phyloP scores from a whole-genome alignment of 768 basidiomycete species.

The Mycena vulgaris region DNA sequence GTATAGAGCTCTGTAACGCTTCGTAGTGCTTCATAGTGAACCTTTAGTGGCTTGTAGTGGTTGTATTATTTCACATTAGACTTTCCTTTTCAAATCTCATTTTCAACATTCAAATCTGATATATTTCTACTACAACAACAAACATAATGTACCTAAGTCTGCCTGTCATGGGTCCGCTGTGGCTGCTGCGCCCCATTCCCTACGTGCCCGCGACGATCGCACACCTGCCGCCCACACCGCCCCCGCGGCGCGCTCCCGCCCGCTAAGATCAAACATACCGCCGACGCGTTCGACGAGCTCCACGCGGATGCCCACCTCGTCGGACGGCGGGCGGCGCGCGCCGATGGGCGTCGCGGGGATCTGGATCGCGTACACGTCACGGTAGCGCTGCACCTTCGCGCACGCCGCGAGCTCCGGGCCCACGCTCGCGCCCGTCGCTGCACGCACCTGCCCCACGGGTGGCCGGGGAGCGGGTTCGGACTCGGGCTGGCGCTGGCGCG shows the following conservation, averaged over 20 bases:
- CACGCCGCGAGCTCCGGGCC: constrained; percentile 45
- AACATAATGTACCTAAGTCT: no score
- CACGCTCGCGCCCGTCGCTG: constrained; percentile 40
- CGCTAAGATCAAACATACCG: constrained; percentile 63
- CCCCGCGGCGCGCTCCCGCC: constrained; percentile 51
- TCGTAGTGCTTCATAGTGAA: no score
- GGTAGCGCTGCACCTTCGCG: constrained; percentile 48
- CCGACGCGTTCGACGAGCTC: constrained; percentile 67
- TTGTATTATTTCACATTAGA: no score
- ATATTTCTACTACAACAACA: no score
- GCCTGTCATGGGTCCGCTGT: no score
- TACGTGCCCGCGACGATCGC: no score
- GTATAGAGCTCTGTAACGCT: no score
- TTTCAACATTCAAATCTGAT: no score
- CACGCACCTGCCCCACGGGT: constrained; percentile 50
- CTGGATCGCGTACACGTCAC: constrained; percentile 49
- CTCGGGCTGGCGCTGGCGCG: neutral
- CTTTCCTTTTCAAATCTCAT: no score
- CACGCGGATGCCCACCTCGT: constrained; percentile 31
- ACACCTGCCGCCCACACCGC: no score
- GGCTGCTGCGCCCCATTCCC: no score
- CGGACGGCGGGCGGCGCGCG: constrained; percentile 26
- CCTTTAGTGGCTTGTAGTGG: no score
- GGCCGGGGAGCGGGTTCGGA: neutral
- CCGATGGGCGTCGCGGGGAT: constrained; percentile 27